phyloP scores from a whole-genome alignment of 192 early-diverging fungal species.

The Entophlyctis helioformis region DNA sequence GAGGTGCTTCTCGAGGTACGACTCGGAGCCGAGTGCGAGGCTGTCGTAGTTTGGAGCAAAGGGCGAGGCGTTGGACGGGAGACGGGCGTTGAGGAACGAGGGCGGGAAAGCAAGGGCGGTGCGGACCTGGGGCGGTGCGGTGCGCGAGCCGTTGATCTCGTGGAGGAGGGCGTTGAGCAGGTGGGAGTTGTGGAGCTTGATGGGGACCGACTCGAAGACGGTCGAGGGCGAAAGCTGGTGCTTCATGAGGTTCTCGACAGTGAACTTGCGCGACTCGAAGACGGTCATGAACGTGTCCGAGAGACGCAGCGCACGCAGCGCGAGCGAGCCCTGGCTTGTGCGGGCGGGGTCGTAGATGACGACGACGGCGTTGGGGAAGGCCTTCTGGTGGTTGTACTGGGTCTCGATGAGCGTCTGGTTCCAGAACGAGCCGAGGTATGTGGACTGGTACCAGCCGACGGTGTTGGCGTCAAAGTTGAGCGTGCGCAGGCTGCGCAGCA shows the following conservation, averaged over 20 bases:
- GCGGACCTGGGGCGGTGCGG: slow-evolving; percentile 9
- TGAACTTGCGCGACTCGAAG: slow-evolving; percentile 68
- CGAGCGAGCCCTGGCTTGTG: slow-evolving; percentile 74
- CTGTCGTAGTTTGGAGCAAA: slow-evolving; percentile 43
- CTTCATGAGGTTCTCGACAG: slow-evolving; percentile 62
- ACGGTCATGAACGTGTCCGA: slow-evolving; percentile 74
- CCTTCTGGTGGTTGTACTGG: slow-evolving; percentile 82
- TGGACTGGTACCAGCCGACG: slow-evolving; percentile 93
- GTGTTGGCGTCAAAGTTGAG: slow-evolving; percentile 94
- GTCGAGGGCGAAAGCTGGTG: slow-evolving; percentile 71
- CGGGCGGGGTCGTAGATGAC: slow-evolving; percentile 87
- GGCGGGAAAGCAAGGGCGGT: slow-evolving; percentile 9
- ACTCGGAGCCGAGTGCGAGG: slow-evolving; percentile 71
- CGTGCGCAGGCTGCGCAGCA: slow-evolving; percentile 85
- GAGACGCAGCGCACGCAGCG: slow-evolving; percentile 78
- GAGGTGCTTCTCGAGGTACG: slow-evolving; percentile 77
- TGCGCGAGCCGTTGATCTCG: slow-evolving; percentile 44
- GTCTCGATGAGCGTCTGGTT: slow-evolving; percentile 82
- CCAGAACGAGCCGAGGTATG: slow-evolving; percentile 79
- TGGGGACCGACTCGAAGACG: slow-evolving; percentile 83
- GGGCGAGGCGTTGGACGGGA: slow-evolving; percentile 11
- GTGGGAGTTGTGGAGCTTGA: slow-evolving; percentile 75
- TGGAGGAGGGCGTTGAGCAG: slow-evolving; percentile 66
- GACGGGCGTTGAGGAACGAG: slow-evolving; percentile 11
- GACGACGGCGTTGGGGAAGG: slow-evolving; percentile 73